A percentile compares a stretch with the other conserved stretches of the same genome.
Conservation (phyloP, 257 asterid species). For the Misopates orontium region DNA sequence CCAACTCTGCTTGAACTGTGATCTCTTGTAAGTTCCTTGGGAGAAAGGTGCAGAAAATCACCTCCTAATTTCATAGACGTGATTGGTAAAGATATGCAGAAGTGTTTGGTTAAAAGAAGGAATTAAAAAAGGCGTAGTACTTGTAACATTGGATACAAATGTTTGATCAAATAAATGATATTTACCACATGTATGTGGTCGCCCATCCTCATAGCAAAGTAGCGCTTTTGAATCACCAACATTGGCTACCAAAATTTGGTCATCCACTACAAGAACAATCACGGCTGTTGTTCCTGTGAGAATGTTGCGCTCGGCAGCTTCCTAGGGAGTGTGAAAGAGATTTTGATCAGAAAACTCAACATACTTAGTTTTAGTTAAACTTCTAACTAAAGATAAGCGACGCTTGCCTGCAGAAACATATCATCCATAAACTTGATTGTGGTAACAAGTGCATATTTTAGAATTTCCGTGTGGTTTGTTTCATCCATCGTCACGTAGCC, state of each 20-base stretch:
- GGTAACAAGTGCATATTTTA: not conserved
- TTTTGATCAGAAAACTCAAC: not conserved
- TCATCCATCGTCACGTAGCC: not conserved
- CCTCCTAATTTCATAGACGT: not conserved
- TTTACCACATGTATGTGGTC: not conserved
- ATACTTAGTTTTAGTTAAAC: not conserved
- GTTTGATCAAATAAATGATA: too few species aligned
- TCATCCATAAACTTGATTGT: not conserved
- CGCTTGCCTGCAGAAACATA: not conserved
- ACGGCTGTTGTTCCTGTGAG: slow-evolving; percentile 6
- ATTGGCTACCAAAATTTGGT: slow-evolving; percentile 19
- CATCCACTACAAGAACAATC: slow-evolving; percentile 1
- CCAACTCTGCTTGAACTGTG: not conserved
- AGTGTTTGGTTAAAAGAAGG: too few species aligned
- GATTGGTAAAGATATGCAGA: too few species aligned
- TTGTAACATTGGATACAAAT: too few species aligned
- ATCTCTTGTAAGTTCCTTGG: slow-evolving; percentile 2
- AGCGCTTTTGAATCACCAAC: slow-evolving; percentile 22
- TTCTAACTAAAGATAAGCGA: not conserved
- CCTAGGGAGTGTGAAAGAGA: not conserved
- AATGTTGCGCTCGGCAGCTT: not conserved
- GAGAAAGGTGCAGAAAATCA: not conserved
- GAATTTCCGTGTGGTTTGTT: not conserved
- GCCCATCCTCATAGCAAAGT: slow-evolving; percentile 7
- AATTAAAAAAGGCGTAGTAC: too few species aligned